Evolutionary conservation across 306 rosid genomes (phyloP).

Genomic region (Ceratonia siliqua): DNA sequence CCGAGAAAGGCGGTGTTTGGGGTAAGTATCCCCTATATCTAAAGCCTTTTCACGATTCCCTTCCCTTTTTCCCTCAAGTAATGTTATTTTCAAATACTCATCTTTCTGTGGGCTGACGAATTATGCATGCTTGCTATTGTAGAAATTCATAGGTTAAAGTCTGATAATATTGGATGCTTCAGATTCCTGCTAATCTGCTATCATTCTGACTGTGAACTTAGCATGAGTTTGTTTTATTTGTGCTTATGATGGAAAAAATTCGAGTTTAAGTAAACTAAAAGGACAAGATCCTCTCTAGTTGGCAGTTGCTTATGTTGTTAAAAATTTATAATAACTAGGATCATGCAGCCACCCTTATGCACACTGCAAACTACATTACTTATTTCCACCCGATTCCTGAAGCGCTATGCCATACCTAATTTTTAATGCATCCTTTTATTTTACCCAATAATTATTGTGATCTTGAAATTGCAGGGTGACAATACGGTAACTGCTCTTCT

Average conservation of each 20-base stretch:
- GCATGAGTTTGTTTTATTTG: conserved; percentile 40
- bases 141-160: not conserved
- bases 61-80: not conserved
- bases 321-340: not conserved
- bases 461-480: conserved; percentile 53
- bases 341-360: not conserved
- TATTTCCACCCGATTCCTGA: not conserved
- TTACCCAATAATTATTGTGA: not conserved
- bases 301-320: not conserved
- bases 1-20: conserved; percentile 91
- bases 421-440: not conserved
- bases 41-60: not conserved
- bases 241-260: conserved; percentile 29
- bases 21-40: conserved; percentile 51
- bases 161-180: not conserved
- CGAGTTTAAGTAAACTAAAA: not conserved
- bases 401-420: not conserved
- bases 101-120: not conserved
- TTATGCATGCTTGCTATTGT: not conserved
- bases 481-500: conserved; percentile 57
- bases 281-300: not conserved
- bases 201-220: conserved; percentile 5
- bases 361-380: not conserved
- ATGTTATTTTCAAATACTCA: not conserved
- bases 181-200: not conserved